Evolutionary conservation across 129 eudicot species (phyloP), one percentile per base, ranked within the genome.

Genomic region (Pseudognaphalium luteoalbum): DNA sequence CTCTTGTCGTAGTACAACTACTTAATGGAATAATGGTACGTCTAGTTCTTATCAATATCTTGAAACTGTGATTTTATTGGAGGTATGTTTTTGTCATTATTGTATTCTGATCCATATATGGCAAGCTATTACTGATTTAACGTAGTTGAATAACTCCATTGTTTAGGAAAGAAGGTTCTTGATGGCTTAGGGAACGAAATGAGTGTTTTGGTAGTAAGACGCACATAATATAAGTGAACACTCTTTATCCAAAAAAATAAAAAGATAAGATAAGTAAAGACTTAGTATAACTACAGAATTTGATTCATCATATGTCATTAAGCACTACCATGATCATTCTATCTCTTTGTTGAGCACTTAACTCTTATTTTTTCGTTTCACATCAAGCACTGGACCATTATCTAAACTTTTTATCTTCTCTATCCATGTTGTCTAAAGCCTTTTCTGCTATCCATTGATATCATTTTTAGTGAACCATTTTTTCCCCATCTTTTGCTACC

Each of bases 261-360:
- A 25, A 25, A 25, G 28, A 25, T 0, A 25, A 25, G 73, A 56
- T 67, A n/a, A 25, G 39, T 57, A n/a, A 50, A 58, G 47, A 69
- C 75, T 37, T 54, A 28, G 11, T 51, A 68, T 56, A 77, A 67
- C 42, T 15, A 54, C 68, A 22, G 14, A 7, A 54, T 66, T 54
- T 54, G 66, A 25, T 69, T 42, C 35, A 69, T 70, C 70, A n/a
- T 69, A 42, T 70, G 70, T 77, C 71, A 41, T 42, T 70, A 70
- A 58, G 52, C 76, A 69, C 76, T 59, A 68, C 35, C 64, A 63
- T 65, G 52, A 29, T 65, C 80, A 64, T 76, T 11, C 33, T 33
- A n/a, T 50, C 2, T 28, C 21, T 75, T 63, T 39, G 35, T 67
- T 51, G 29, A 17, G 52, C 82, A 78, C 34, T 60, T 44, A 69